Base-by-base conservation (phyloP, 768 basidiomycete species). In the Rhodosporidiobolus sp. region DNA sequence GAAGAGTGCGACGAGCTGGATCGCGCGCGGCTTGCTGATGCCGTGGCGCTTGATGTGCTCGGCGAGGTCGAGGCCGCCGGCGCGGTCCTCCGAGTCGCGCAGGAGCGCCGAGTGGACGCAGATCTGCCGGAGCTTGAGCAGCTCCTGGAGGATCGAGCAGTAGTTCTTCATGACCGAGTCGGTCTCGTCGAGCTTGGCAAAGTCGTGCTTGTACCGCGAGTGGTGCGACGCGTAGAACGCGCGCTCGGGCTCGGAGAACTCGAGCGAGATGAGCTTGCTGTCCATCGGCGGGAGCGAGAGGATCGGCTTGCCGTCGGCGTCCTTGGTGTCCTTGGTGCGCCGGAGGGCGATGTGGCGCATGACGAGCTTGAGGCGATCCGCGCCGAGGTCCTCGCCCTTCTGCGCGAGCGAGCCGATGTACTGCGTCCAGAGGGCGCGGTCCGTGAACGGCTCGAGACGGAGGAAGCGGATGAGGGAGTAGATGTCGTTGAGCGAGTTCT, bases 121-220 rank as follows among this genome's bases (percentile, higher is more conserved):
- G 60, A 98, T 98, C 83, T 98, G 95, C 65, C 96, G 90, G 57
- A 99, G 85, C 32, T 94, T 91, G 63, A 99, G 84, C 69, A 98
- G 91, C 84, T 94, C 94, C 82, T 97, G 95, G 76, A 99, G 82
- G 78, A 99, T 95, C 65, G 93, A 92, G 76, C 96, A 96, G 79
- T 95, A 96, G 80, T 96, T 97, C 86, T 96, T 96, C 89, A 94
- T 91, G 64, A 96, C 89, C 80, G 93, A 90, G 77, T 94, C 92
- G 81, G 90, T 91, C 81, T 88, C 85, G 43, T 90, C 87, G 75
- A 97, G 84, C 79, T 91, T 88, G 72, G 87, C 88, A 81, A 97
- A 97, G 82, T 94, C 91, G 58, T 91, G 90, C 82, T 93, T 94
- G 65, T 91, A 93, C 79, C 92, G 91, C 67, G 85, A 85, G 83